Evolutionary conservation across 1,284 basidiomycete species (phyloP).

Genomic region (Melampsora larici-populina): DNA sequence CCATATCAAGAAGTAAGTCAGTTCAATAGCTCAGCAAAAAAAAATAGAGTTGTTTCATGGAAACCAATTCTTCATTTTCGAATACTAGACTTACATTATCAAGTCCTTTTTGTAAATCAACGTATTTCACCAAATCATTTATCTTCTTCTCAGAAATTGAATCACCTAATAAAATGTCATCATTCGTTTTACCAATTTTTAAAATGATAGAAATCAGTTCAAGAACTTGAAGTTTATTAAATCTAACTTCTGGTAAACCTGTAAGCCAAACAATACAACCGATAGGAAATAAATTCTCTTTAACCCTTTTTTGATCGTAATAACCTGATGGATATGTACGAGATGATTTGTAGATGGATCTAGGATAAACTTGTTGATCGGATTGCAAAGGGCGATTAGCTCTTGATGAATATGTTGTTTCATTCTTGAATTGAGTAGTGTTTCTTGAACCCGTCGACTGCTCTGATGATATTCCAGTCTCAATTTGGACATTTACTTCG

Average conservation of each 20-base stretch:
- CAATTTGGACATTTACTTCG: too few species aligned
- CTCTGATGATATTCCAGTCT: too few species aligned
- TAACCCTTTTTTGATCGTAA: background rate
- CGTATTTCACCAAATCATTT: background rate
- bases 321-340: background rate
- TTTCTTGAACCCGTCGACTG: too few species aligned
- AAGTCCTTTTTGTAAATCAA: constrained; percentile 11
- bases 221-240: background rate
- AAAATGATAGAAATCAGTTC: background rate
- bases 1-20: too few species aligned
- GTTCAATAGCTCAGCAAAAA: background rate
- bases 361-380: too few species aligned
- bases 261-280: constrained; percentile 2
- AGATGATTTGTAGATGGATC: background rate
- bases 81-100: background rate
- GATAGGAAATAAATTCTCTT: background rate
- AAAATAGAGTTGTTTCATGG: background rate
- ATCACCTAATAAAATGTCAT: background rate
- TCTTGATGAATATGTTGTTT: too few species aligned
- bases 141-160: background rate
- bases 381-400: too few species aligned
- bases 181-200: background rate
- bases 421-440: too few species aligned
- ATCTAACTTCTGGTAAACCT: background rate
- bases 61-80: background rate